Percentiles rank a stretch among this genome's conserved stretches.
Conservation (phyloP, 352 stramenopile species). For the Halophytophthora polymorphica region DNA sequence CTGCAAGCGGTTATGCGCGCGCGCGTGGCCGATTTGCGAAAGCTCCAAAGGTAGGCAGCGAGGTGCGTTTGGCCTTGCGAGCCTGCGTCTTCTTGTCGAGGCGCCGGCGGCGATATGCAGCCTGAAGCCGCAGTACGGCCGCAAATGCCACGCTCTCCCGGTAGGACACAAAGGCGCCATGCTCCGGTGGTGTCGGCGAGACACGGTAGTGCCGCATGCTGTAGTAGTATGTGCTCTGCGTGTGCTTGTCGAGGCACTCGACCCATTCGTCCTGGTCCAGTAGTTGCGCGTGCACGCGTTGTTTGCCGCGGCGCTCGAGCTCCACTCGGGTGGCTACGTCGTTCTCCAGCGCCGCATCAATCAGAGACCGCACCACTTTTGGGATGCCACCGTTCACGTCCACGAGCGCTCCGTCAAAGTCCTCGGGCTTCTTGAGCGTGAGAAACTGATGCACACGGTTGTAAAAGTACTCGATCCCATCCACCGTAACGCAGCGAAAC, state of each 20-base stretch:
- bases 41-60: slow-evolving; percentile 48
- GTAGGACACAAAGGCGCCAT: slow-evolving; percentile 44
- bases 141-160: slow-evolving; percentile 52
- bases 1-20: no score
- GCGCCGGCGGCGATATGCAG: slow-evolving; percentile 47
- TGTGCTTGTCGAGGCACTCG: slow-evolving; percentile 46
- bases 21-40: no score
- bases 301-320: slow-evolving; percentile 45
- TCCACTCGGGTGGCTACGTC: slow-evolving; percentile 47
- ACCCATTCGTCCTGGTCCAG: slow-evolving; percentile 69
- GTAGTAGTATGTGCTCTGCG: slow-evolving; percentile 61
- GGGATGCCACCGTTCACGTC: slow-evolving; percentile 46
- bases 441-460: slow-evolving; percentile 52
- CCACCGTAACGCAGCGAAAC: slow-evolving; percentile 45
- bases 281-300: slow-evolving; percentile 34
- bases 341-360: slow-evolving; percentile 36
- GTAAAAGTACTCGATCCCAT: slow-evolving; percentile 61
- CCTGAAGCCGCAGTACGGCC: slow-evolving; percentile 55
- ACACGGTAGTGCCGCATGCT: slow-evolving; percentile 53
- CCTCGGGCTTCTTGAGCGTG: slow-evolving; percentile 32
- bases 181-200: slow-evolving; percentile 30
- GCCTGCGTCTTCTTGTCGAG: slow-evolving; percentile 46
- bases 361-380: slow-evolving; percentile 38
- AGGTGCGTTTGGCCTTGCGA: slow-evolving; percentile 42
- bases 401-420: slow-evolving; percentile 56